Evolutionary conservation across 345 rosid genomes (phyloP).

Genomic region (Citrus cavaleriei): DNA sequence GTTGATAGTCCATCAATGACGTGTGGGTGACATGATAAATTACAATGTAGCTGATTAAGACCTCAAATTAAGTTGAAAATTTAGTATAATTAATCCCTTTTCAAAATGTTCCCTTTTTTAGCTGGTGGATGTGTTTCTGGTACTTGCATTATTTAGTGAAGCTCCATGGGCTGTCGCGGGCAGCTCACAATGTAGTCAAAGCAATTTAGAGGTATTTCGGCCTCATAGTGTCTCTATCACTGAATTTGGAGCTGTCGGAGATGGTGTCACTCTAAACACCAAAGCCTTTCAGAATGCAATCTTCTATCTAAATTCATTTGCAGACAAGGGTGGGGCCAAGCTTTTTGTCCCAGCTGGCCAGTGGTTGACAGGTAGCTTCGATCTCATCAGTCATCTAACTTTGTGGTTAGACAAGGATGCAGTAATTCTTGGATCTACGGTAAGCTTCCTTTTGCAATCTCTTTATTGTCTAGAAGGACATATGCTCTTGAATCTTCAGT

Average conservation of each 20-base stretch:
- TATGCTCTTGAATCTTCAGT: background rate
- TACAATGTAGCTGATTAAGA: conserved; percentile 8
- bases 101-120: conserved; percentile 43
- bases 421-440: conserved; percentile 87
- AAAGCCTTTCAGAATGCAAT: conserved; percentile 98
- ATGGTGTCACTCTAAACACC: conserved; percentile 89
- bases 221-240: conserved; percentile 96
- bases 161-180: conserved; percentile 47
- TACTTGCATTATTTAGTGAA: conserved; percentile 46
- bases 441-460: conserved; percentile 23
- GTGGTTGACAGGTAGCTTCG: conserved; percentile 98
- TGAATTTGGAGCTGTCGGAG: conserved; percentile 99
- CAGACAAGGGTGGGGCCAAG: conserved; percentile 98
- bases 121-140: conserved; percentile 71
- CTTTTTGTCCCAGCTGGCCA: conserved; percentile 92
- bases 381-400: conserved; percentile 93
- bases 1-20: background rate
- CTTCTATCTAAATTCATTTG: conserved; percentile 91
- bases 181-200: conserved; percentile 50
- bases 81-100: conserved; percentile 1
- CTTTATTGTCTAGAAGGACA: background rate
- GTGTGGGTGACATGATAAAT: background rate
- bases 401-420: conserved; percentile 89
- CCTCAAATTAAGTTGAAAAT: background rate
- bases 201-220: conserved; percentile 41